phyloP scores from a whole-genome alignment of 208 protist genomes.

The Acanthamoeba castellanii region DNA sequence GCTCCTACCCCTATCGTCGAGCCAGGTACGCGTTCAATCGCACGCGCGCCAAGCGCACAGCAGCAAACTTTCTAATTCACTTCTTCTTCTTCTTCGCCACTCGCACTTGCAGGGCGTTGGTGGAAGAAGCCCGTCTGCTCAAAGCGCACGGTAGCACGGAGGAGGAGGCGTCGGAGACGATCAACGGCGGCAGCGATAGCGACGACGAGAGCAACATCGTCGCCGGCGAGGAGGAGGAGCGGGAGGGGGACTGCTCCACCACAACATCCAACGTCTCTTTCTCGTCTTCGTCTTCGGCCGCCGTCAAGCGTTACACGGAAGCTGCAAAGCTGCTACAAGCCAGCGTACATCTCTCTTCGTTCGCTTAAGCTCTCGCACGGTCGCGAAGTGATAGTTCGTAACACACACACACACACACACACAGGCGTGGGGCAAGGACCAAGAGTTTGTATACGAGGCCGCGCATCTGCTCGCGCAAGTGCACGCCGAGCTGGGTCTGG shows the following conservation, averaged over 20 bases:
- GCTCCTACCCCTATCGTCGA: neutral
- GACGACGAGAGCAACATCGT: neutral
- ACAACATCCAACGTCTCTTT: neutral
- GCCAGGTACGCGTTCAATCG: neutral
- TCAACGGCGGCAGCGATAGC: neutral
- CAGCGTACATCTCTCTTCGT: neutral
- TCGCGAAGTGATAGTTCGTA: neutral
- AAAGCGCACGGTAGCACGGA: slow-evolving; percentile 4
- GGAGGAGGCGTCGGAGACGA: neutral
- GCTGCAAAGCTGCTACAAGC: neutral
- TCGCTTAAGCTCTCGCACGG: neutral
- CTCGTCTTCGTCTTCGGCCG: neutral
- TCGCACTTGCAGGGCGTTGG: neutral
- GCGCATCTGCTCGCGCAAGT: slow-evolving; percentile 31
- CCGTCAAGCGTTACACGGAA: neutral
- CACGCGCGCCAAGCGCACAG: no score
- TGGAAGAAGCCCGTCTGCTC: slow-evolving; percentile 46
- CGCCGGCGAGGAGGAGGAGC: no score
- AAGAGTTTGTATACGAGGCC: neutral
- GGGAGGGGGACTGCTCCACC: neutral
- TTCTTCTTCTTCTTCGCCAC: no score
- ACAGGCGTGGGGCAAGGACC: neutral
- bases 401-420: neutral
- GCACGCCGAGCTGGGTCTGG: slow-evolving; percentile 35
- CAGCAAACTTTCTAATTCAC: no score